Evolutionary conservation across 2,329 filamentous ascomycete species (phyloP), one percentile per base, ranked within the genome.

Genomic region (Endothia cerciana): DNA sequence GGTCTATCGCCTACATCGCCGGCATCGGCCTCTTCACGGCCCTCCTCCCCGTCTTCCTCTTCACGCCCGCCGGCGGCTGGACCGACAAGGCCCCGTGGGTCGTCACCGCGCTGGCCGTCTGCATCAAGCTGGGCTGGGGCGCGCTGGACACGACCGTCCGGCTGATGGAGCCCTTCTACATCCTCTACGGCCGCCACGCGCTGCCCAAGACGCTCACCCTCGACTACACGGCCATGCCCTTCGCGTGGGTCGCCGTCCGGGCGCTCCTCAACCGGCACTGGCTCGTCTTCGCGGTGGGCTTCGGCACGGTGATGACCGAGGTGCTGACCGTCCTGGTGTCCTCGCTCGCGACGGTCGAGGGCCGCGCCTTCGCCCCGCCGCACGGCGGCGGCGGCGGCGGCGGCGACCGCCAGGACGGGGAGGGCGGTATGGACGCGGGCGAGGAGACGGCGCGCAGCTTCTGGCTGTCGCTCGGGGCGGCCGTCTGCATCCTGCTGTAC

Each of bases 141-240:
- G 85, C 86, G 3, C 80, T 92, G 68, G 91, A 92, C 72, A 89
- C 85, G 64, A 85, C 88, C 33, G 83, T 92, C 57, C 87, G 90
- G 51, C 89, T 92, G 83, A 86, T 92, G 75, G 89, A 92, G 74
- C 90, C 90, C 1, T 93, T 90, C 73, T 91, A 89, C 73, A 85
- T 91, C 66, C 83, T 93, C 2, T 89, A 86, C 17, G 81, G 81
- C 62, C 84, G 90, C 3, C 85, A 90, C 69, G 89, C 90, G 3
- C 85, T 87, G 0, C 81, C 89, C 7, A 85, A 83, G 69, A 89
- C 87, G 1, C 82, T 93, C 7, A 89, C 87, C 0, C 83, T 92
- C 11, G 90, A 93, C 75, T 92, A 93, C 75, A 90, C 89, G 0
- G 88, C 88, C 36, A 85, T 91, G 71, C 88, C 90, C 5, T 91